Evolutionary conservation across 163 green algal species (phyloP).

Genomic region (Scenedesmus sp.): DNA sequence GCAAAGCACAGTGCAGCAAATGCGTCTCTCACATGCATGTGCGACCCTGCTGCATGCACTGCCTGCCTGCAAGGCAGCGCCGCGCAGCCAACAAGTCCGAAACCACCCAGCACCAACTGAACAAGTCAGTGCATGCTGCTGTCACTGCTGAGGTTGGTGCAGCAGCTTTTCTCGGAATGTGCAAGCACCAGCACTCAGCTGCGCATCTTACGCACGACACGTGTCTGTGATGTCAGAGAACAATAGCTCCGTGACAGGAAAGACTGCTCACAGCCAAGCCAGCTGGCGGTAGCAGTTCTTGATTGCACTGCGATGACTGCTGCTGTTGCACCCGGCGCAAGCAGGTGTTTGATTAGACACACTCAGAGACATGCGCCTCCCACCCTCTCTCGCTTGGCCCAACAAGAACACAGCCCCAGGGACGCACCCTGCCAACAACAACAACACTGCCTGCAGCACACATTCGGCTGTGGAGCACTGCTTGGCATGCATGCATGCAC

Average conservation of each 20-base stretch:
- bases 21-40: too few species aligned
- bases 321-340: neutral
- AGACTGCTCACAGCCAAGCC: neutral
- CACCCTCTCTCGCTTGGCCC: neutral
- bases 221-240: too few species aligned
- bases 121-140: too few species aligned
- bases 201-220: neutral
- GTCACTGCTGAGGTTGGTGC: neutral
- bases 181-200: neutral
- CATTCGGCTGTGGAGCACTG: too few species aligned
- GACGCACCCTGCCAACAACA: neutral
- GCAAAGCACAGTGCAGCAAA: too few species aligned
- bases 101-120: too few species aligned
- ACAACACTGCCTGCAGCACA: neutral
- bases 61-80: neutral
- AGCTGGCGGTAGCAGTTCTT: neutral
- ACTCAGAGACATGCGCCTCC: neutral
- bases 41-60: neutral
- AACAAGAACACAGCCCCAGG: neutral
- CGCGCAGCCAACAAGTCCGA: too few species aligned
- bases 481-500: too few species aligned
- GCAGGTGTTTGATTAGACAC: neutral
- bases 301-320: neutral
- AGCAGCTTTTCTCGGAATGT: neutral
- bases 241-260: too few species aligned